phyloP scores from a whole-genome alignment of 2,329 filamentous ascomycete species.

The Tothia fuscella region DNA sequence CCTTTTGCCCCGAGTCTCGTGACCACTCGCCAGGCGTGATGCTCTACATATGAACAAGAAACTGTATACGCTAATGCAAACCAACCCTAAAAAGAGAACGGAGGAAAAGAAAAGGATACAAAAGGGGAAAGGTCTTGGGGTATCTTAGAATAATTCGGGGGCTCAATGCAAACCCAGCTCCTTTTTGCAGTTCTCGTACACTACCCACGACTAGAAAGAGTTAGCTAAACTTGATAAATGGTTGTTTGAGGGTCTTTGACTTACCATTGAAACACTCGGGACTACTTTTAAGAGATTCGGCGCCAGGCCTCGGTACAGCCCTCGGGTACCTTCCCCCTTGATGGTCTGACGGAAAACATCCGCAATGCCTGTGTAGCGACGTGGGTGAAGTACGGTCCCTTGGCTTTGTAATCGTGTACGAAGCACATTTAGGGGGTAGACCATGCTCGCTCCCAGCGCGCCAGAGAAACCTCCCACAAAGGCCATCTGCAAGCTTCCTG shows the following conservation, averaged over 20 bases:
- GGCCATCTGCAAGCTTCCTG: slow-evolving; percentile 73
- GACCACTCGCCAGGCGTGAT: too few species aligned
- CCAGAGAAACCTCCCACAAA: slow-evolving; percentile 85
- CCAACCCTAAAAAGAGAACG: too few species aligned
- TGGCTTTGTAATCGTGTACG: slow-evolving; percentile 88
- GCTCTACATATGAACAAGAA: too few species aligned
- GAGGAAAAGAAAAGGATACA: too few species aligned
- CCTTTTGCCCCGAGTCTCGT: too few species aligned
- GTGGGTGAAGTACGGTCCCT: slow-evolving; percentile 80
- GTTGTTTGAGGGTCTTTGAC: too few species aligned
- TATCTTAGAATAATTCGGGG: too few species aligned
- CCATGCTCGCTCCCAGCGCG: slow-evolving; percentile 81
- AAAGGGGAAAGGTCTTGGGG: too few species aligned
- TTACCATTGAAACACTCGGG: slow-evolving; percentile 83
- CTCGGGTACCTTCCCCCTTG: slow-evolving; percentile 67
- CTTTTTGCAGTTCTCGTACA: slow-evolving; percentile 31
- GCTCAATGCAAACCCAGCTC: too few species aligned
- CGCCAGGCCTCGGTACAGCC: slow-evolving; percentile 88
- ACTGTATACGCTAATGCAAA: too few species aligned
- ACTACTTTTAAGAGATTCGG: slow-evolving; percentile 95
- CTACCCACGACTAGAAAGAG: slow-evolving; percentile 27
- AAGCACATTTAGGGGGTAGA: slow-evolving; percentile 90
- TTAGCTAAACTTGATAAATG: background rate
- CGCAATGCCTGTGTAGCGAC: slow-evolving; percentile 80
- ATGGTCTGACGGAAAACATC: slow-evolving; percentile 81